These are phyloP conservation scores for Diaporthe caulivora DNA, from an alignment of 2,329 filamentous ascomycete genomes.

Conservation along the genomic window DNA sequence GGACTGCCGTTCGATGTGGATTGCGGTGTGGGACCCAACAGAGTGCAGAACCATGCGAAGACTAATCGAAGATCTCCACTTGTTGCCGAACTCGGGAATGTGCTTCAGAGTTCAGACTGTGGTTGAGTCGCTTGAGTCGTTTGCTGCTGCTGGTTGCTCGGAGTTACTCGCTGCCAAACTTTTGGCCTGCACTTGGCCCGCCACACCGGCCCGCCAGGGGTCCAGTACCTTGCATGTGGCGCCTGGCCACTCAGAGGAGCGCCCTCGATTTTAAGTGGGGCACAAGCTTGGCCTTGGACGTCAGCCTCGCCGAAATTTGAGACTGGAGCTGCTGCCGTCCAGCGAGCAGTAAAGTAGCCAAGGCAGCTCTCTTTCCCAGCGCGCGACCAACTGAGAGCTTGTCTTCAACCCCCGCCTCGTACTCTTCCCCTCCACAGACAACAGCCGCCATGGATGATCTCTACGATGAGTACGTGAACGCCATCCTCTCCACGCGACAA, in stretches of 20 bases:
- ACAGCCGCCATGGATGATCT: slow-evolving; percentile 81
- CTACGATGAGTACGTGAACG: slow-evolving; percentile 83
- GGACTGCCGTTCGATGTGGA: slow-evolving; percentile 26
- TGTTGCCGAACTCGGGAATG: slow-evolving; percentile 37
- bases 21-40: slow-evolving; percentile 24
- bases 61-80: slow-evolving; percentile 20
- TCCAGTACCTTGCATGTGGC: slow-evolving; percentile 16
- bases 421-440: slow-evolving; percentile 13
- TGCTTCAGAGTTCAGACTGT: not conserved
- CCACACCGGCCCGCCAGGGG: slow-evolving; percentile 20
- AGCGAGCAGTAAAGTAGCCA: not conserved
- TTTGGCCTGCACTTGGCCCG: not conserved
- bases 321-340: slow-evolving; percentile 9
- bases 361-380: slow-evolving; percentile 13
- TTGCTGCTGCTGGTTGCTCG: not conserved
- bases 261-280: not conserved
- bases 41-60: slow-evolving; percentile 25
- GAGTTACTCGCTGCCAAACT: slow-evolving; percentile 9
- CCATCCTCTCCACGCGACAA: not conserved
- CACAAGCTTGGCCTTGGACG: slow-evolving; percentile 23
- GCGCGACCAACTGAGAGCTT: slow-evolving; percentile 27
- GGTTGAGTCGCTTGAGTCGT: slow-evolving; percentile 7
- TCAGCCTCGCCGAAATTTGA: slow-evolving; percentile 41
- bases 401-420: slow-evolving; percentile 2
- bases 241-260: slow-evolving; percentile 19